A percentile compares a stretch with the other conserved stretches of the same genome.
Evolutionary conservation across 345 rosid genomes (phyloP).

Genomic region (Psidium guajava): DNA sequence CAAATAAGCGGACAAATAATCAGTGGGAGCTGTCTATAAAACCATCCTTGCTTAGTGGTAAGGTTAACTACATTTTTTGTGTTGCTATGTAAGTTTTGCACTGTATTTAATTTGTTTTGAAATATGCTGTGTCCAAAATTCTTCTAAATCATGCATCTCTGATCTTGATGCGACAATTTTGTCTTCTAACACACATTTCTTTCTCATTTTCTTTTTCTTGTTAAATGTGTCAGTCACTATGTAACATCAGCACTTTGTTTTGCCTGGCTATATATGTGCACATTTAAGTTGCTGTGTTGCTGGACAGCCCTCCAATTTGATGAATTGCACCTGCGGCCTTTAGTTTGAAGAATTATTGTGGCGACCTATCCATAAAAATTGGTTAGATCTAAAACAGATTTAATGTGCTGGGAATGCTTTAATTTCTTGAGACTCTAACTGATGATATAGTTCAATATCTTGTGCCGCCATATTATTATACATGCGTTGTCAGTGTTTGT

Average conservation of each 20-base stretch:
- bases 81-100: neutral
- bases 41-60: conserved; percentile 59
- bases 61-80: neutral
- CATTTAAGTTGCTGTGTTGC: neutral
- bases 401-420: neutral
- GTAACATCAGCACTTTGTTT: neutral
- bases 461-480: neutral
- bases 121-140: neutral
- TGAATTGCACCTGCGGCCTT: neutral
- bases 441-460: neutral
- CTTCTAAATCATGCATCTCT: neutral
- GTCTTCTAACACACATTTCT: neutral
- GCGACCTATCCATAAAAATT: neutral
- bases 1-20: conserved; percentile 33
- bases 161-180: neutral
- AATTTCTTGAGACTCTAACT: neutral
- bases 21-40: conserved; percentile 84
- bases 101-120: neutral
- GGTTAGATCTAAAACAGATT: neutral
- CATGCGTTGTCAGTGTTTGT: neutral
- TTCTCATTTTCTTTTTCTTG: neutral
- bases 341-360: neutral
- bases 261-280: neutral
- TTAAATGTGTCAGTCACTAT: neutral
- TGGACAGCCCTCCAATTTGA: neutral